Conservation (phyloP, 2,329 filamentous ascomycete genomes). For the Colletotrichum spinosum region DNA sequence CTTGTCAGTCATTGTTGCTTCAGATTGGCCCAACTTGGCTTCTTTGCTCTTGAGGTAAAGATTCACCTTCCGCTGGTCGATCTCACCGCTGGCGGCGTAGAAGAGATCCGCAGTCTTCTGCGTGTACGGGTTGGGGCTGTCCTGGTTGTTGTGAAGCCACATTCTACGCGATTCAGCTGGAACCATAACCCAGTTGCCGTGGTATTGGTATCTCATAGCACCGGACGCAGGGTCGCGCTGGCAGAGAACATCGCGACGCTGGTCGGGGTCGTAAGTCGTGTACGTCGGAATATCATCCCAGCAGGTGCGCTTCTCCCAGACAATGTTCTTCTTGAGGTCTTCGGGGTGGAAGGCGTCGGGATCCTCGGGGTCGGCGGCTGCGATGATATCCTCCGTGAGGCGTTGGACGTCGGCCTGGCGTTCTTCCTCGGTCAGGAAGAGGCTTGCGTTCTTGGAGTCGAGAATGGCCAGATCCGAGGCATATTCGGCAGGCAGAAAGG, state of each 20-base stretch:
- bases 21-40: neutral
- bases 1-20: slow-evolving; percentile 6
- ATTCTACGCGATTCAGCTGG: slow-evolving; percentile 18
- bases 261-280: slow-evolving; percentile 23
- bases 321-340: slow-evolving; percentile 18
- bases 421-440: slow-evolving; percentile 15
- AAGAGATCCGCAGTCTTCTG: slow-evolving; percentile 38
- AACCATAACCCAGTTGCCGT: slow-evolving; percentile 22
- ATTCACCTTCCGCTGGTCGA: slow-evolving; percentile 43
- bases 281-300: slow-evolving; percentile 21
- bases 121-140: slow-evolving; percentile 21
- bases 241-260: slow-evolving; percentile 18
- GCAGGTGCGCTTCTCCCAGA: slow-evolving; percentile 26
- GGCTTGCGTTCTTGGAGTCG: slow-evolving; percentile 4
- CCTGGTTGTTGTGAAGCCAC: slow-evolving; percentile 35
- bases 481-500: slow-evolving; percentile 11
- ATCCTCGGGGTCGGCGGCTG: slow-evolving; percentile 15
- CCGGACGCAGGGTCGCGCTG: slow-evolving; percentile 25
- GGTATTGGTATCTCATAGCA: slow-evolving; percentile 21
- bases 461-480: slow-evolving; percentile 9
- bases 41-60: slow-evolving; percentile 39
- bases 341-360: slow-evolving; percentile 6
- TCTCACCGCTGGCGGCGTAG: slow-evolving; percentile 35
- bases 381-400: slow-evolving; percentile 2
- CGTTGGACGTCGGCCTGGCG: slow-evolving; percentile 2